A percentile compares a stretch with the other conserved stretches of the same genome.
These are phyloP conservation scores for Gnaphalium uliginosum DNA, from an alignment of 129 eudicot species.

Conservation along the genomic window DNA sequence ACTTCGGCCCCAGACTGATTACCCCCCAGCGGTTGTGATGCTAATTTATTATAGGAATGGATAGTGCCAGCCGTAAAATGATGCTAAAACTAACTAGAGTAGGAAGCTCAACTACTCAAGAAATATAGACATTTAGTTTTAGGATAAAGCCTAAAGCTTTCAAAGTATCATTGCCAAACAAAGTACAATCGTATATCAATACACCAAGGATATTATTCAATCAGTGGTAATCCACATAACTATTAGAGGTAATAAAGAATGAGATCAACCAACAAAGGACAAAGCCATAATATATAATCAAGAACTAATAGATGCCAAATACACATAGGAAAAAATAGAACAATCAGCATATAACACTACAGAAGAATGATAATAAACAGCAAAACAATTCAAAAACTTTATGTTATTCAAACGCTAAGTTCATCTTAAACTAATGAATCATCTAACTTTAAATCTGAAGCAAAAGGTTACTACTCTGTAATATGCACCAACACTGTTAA, in stretches of 20 bases:
- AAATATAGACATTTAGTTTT: background rate
- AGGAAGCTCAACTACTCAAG: background rate
- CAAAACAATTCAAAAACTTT: background rate
- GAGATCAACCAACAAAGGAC: background rate
- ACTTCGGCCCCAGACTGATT: background rate
- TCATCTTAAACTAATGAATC: background rate
- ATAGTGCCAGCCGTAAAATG: background rate
- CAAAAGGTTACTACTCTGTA: conserved; percentile 11
- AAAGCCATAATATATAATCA: background rate
- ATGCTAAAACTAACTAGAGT: background rate
- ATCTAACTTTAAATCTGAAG: conserved; percentile 31
- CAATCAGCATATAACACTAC: conserved; percentile 16
- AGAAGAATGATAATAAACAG: conserved; percentile 9
- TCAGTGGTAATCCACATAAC: too few species aligned
- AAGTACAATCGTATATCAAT: too few species aligned
- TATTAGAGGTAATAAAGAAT: background rate
- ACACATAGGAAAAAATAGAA: background rate
- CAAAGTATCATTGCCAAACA: background rate
- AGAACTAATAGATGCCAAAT: background rate
- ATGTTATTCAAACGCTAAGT: background rate
- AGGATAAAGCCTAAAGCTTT: background rate
- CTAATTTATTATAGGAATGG: background rate
- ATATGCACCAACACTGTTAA: background rate
- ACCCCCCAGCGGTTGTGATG: background rate
- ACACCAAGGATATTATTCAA: too few species aligned